Evolutionary conservation across 345 rosid genomes (phyloP).

Genomic region (Melastoma malabathricum): DNA sequence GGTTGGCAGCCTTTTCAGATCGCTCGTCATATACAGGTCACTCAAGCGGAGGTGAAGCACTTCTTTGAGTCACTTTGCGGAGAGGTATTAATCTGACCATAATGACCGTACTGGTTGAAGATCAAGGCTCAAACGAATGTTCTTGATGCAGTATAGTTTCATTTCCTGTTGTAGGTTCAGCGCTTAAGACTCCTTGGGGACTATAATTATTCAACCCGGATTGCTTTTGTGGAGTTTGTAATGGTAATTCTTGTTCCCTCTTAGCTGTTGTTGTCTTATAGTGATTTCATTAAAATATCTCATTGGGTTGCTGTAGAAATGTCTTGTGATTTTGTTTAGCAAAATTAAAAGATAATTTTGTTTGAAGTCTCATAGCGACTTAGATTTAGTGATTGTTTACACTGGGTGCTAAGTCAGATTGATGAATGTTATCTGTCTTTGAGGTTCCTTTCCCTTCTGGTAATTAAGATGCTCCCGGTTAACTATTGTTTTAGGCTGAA

Average conservation of each 20-base stretch:
- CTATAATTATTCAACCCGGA: constrained; percentile 79
- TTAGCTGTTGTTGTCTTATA: neutral
- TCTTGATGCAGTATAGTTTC: neutral
- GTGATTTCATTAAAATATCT: neutral
- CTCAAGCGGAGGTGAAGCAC: constrained; percentile 67
- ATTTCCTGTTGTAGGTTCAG: constrained; percentile 38
- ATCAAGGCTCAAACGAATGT: too few species aligned
- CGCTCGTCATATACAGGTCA: constrained; percentile 35
- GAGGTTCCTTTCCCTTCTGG: too few species aligned
- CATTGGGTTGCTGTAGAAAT: neutral
- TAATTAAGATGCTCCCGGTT: neutral
- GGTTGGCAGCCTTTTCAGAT: neutral
- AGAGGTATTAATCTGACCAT: constrained; percentile 39
- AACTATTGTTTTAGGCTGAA: constrained; percentile 57
- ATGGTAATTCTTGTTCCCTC: constrained; percentile 32
- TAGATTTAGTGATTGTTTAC: too few species aligned
- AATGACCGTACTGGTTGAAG: neutral
- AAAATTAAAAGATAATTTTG: too few species aligned
- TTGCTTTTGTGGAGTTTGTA: constrained; percentile 87
- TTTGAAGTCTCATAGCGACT: too few species aligned
- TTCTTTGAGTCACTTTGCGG: constrained; percentile 88
- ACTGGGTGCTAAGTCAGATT: too few species aligned
- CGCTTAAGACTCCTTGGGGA: constrained; percentile 95
- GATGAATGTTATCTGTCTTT: too few species aligned
- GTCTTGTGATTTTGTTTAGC: too few species aligned